Evolutionary conservation across 1,284 basidiomycete genomes (phyloP), one percentile per base, ranked within the genome.

Genomic region (Cystobasidium pallidum): DNA sequence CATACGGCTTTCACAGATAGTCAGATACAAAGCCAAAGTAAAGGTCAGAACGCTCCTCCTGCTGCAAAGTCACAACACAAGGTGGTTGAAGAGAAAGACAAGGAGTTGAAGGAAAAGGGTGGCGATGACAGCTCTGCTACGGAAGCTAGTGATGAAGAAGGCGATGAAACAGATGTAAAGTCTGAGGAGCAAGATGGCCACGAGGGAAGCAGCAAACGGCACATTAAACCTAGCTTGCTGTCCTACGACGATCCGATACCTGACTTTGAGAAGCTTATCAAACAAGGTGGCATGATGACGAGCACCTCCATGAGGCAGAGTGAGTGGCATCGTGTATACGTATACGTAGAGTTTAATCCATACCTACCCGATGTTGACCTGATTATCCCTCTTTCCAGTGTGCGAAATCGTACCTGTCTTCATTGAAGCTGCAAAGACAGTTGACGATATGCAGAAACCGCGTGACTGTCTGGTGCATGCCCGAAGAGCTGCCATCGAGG

Each of bases 261-360:
- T n/a, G 68, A 71, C 49, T 71, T 59, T 21, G 61, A 71, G 26
- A 54, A 64, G 30, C 68, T 71, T 21, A 47, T 71, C 19, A 57
- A 71, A 28, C 68, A 71, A 51, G 54, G 41, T 43, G 68, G 68
- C 10, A 55, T 71, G 59, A 71, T 64, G 45, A 54, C 68, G 21
- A 63, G 49, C 51, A 36, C 32, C 26, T 58, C 68, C 4, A 64
- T 59, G 41, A 52, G 52, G 28, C 58, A 71, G 24, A 63, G 68
- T 71, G 30, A 70, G 57, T 26, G 41, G 17, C 19, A 11, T 15
- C 43, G n/a, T 45, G 36, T 39, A 7, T 39, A n/a, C n/a, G n/a
- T n/a, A n/a, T n/a, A n/a, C n/a, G n/a, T n/a, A n/a, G n/a, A n/a
- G n/a, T n/a, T n/a, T n/a, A n/a, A n/a, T n/a, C n/a, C n/a, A n/a